Evolutionary conservation across 768 basidiomycete species (phyloP), one percentile per base, ranked within the genome.

Genomic region (Pseudohyphozyma bogoriensis): DNA sequence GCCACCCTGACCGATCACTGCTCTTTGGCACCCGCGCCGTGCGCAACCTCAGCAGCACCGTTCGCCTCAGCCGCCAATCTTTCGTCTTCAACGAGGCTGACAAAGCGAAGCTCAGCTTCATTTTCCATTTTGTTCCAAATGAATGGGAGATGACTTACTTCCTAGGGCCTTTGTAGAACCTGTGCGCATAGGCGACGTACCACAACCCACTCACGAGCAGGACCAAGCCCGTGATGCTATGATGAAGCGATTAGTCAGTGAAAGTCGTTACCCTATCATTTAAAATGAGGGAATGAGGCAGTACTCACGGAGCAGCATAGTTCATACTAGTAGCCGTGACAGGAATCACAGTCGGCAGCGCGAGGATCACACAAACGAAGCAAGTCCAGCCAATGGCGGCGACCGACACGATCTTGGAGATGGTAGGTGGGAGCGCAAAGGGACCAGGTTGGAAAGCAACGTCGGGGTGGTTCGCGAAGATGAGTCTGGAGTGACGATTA

Each of bases 381-480:
- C 63, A 28, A 4, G 71, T 70, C 65, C 73, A 74, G 28, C 52
- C 44, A n/a, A 72, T 56, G 29, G 72, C 73, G 58, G 68, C 44
- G 28, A 44, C 49, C 46, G 66, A 64, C 50, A 65, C 53, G 15
- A 64, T 18, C 26, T 47, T 46, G 51, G 29, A 16, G 7, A 16
- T 20, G 29, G 39, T 18, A 20, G 32, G 31, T 7, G 33, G 3
- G 42, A 74, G 71, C 22, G 69, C 68, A 62, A 71, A 72, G 10
- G 71, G 72, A 8, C 73, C 73, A 22, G 70, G 67, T 51, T 71
- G 70, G 47, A 72, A 67, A 22, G 51, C 60, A 29, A 72, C 64
- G 46, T 62, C 69, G 10, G 69, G 69, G 53, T 70, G 69, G 50
- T 70, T 58, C 18, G 50, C 57, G 49, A 47, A 67, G 55, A 65